Evolutionary conservation across 441 rosid genomes (phyloP).

Genomic region (Brassica balearica): DNA sequence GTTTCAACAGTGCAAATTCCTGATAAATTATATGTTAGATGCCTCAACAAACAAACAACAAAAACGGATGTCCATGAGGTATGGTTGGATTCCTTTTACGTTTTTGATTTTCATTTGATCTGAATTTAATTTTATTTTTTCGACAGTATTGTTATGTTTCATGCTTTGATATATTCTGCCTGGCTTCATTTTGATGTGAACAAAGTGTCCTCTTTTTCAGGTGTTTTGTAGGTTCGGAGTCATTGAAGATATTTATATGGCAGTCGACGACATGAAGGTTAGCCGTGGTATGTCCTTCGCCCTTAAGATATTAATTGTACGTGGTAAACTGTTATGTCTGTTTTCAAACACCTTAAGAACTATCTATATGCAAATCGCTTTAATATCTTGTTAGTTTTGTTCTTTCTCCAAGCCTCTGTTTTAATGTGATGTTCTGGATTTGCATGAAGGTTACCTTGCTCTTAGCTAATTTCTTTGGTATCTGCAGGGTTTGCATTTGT

Average conservation of each 20-base stretch:
- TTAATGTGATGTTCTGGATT: too few relatives aligned
- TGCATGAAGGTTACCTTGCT: too few relatives aligned
- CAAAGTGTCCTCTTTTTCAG: constrained; percentile 50
- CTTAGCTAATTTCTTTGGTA: constrained; percentile 32
- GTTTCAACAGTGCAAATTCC: constrained; percentile 48
- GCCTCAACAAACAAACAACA: constrained; percentile 72
- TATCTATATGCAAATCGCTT: neutral
- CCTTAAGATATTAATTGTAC: constrained; percentile 21
- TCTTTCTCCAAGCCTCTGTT: too few relatives aligned
- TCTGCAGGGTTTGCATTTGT: constrained; percentile 86
- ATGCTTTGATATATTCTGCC: too few relatives aligned
- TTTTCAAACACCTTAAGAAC: too few relatives aligned
- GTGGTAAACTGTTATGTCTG: constrained; percentile 13
- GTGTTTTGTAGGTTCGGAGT: constrained; percentile 76
- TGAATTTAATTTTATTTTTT: neutral
- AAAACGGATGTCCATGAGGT: constrained; percentile 77
- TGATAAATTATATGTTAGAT: constrained; percentile 80
- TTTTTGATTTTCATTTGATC: neutral
- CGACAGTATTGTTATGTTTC: neutral
- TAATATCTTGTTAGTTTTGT: too few relatives aligned
- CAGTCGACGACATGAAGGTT: constrained; percentile 69
- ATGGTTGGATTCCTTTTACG: constrained; percentile 39
- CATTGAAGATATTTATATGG: constrained; percentile 76
- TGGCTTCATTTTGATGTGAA: constrained; percentile 14
- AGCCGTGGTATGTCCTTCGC: constrained; percentile 68